Evolutionary conservation across 345 rosid genomes (phyloP).

Genomic region (Boechera divaricarpa): DNA sequence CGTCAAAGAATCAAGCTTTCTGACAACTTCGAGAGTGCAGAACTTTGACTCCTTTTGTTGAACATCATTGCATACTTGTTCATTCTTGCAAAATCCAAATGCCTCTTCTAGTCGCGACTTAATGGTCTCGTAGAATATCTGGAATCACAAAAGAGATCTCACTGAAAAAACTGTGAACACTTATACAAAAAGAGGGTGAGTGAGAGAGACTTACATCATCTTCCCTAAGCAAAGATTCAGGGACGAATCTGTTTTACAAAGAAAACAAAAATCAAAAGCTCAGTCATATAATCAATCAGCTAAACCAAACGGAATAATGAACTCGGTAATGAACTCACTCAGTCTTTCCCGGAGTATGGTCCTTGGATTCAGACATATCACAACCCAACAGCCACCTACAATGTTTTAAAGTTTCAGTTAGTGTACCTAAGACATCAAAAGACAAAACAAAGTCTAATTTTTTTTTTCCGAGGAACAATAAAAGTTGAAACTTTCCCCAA

Average conservation of each 20-base stretch:
- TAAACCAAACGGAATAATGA: not conserved
- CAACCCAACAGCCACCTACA: constrained; percentile 84
- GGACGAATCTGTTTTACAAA: constrained; percentile 54
- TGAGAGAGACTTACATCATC: constrained; percentile 73
- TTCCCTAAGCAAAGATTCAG: constrained; percentile 77
- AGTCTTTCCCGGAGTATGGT: constrained; percentile 44
- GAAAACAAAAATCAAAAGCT: constrained; percentile 23
- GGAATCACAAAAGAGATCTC: constrained; percentile 8
- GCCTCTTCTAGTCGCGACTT: constrained; percentile 65
- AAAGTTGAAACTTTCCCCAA: not conserved
- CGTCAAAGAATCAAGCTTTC: constrained; percentile 61
- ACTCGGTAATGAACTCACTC: constrained; percentile 47
- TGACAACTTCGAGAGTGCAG: constrained; percentile 42
- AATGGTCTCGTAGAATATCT: constrained; percentile 70
- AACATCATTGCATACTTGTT: constrained; percentile 33
- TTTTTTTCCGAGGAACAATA: not conserved
- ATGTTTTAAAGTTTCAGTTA: not conserved
- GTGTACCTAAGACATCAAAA: not conserved
- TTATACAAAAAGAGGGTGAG: not conserved
- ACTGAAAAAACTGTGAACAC: not conserved
- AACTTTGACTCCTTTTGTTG: constrained; percentile 37
- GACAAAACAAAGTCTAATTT: constrained; percentile 10
- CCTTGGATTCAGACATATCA: constrained; percentile 47
- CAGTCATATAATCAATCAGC: constrained; percentile 7
- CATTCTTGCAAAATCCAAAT: constrained; percentile 52